Evolutionary conservation across 208 protist species (phyloP).

Genomic region (Acanthamoeba culbertsoni): DNA sequence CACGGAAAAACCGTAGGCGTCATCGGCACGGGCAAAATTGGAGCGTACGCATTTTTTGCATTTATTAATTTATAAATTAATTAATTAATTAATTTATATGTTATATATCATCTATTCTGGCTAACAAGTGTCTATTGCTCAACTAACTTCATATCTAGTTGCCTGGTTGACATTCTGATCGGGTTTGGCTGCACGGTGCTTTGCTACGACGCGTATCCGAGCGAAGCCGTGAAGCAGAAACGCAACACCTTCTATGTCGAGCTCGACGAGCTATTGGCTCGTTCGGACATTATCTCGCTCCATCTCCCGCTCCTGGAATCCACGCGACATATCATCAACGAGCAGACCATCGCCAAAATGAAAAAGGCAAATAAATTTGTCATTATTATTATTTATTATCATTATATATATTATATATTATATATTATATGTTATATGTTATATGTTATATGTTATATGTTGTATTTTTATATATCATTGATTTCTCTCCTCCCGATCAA

Average conservation of each 20-base stretch:
- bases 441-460: no score
- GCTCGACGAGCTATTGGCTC: slow-evolving; percentile 78
- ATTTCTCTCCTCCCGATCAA: no score
- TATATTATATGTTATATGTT: no score
- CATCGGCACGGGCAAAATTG: slow-evolving; percentile 86
- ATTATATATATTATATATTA: no score
- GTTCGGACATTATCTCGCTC: slow-evolving; percentile 83
- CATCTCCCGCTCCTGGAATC: slow-evolving; percentile 77
- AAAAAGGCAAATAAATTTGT: no score
- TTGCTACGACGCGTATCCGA: slow-evolving; percentile 78
- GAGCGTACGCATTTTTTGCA: slow-evolving; percentile 62
- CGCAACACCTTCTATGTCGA: slow-evolving; percentile 62
- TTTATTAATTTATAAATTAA: background rate
- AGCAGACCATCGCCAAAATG: slow-evolving; percentile 76
- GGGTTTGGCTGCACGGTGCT: slow-evolving; percentile 79
- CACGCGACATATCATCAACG: slow-evolving; percentile 83
- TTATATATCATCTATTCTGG: background rate
- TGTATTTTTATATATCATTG: no score
- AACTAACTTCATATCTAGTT: background rate
- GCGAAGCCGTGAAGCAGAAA: slow-evolving; percentile 49
- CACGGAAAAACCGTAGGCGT: slow-evolving; percentile 81
- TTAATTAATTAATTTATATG: background rate
- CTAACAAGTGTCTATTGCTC: background rate
- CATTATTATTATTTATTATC: no score
- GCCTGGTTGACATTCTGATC: slow-evolving; percentile 70